These are phyloP conservation scores for Ceratocystis lukuohia DNA, from an alignment of 2,329 filamentous ascomycete genomes.

Conservation along the genomic window DNA sequence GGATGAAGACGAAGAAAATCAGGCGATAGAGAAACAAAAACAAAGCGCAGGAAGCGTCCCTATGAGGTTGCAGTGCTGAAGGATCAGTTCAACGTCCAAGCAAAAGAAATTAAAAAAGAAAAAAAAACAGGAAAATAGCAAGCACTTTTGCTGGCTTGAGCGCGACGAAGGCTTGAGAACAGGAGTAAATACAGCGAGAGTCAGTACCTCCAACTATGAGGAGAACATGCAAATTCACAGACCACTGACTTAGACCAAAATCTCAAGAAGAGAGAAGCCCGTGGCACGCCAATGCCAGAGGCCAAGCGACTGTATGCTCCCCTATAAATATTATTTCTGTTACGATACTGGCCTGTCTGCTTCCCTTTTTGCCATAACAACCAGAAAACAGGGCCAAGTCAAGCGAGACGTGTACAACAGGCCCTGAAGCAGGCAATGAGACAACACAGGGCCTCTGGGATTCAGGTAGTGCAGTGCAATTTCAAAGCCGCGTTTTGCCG, in stretches of 20 bases:
- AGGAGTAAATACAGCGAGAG: not conserved
- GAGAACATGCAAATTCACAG: not conserved
- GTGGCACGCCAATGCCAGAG: not conserved
- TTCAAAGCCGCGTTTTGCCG: not conserved
- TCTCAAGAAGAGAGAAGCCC: not conserved
- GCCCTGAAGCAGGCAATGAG: not conserved
- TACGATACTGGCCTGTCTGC: not conserved
- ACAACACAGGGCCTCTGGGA: not conserved
- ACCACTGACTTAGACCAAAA: not conserved
- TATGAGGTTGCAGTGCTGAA: not conserved
- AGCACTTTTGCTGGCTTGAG: not conserved
- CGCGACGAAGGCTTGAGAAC: not conserved
- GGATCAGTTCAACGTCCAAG: not conserved
- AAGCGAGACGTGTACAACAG: not conserved
- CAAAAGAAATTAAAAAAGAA: not conserved
- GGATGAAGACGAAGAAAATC: constrained; percentile 8
- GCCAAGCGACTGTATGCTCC: not conserved
- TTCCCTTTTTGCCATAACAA: not conserved
- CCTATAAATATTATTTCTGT: not conserved
- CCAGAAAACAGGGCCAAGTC: not conserved
- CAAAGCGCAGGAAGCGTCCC: not conserved
- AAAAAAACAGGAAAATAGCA: not conserved
- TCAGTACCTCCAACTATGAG: not conserved
- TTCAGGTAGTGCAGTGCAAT: not conserved
- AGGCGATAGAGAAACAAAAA: not conserved